Base-by-base conservation (phyloP, 106 monocot species). In the Acorus gramineus region DNA sequence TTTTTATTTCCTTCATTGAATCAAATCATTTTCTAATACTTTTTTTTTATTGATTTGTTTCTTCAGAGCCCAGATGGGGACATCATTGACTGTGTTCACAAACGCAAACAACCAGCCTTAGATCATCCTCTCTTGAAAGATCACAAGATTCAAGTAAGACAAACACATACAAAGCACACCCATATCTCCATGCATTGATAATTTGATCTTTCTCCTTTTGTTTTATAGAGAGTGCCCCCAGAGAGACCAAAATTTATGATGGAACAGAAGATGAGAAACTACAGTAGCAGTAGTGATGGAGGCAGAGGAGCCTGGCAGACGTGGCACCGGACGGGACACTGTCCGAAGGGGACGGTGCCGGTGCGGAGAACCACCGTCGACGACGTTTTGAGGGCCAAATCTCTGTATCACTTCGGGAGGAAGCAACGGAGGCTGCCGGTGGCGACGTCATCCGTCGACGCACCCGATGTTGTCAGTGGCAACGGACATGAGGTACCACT, bases 401-500 rank as follows among this genome's bases (percentile, higher is more conserved):
- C 87, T 6, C 56, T 96, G 57, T 84, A 81, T 49, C 87, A 85
- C 66, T 96, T 72, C 58, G 95, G 95, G 7, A 90, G 77, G 74
- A 96, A 96, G 80, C 68, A 73, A 53, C 52, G 44, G 10, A 47
- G 42, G 68, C 10, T 6, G 45, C 46, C 68, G 14, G 49, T 77
- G 7, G 55, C 73, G 2, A 65, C 52, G 64, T 13, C 59, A 5
- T 28, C 28, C 28, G 53, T 65, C 6, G 52, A 72, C 2, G 69
- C 78, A 5, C 87, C 84, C 3, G 87, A 84, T 64, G 78, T 87
- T 0, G 84, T 87, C 55, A 96, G 90, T 56, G 95, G 86, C 75
- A 96, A 96, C 53, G 95, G 90, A 6, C 95, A 96, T 64, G 95
- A 96, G 90, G 95, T 96, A 68, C 3, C n/a, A 7, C 1, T 14